A percentile compares a stretch with the other conserved stretches of the same genome.
Evolutionary conservation across 73 alveolate species (phyloP).

Genomic region (Tetrahymena thermophila): DNA sequence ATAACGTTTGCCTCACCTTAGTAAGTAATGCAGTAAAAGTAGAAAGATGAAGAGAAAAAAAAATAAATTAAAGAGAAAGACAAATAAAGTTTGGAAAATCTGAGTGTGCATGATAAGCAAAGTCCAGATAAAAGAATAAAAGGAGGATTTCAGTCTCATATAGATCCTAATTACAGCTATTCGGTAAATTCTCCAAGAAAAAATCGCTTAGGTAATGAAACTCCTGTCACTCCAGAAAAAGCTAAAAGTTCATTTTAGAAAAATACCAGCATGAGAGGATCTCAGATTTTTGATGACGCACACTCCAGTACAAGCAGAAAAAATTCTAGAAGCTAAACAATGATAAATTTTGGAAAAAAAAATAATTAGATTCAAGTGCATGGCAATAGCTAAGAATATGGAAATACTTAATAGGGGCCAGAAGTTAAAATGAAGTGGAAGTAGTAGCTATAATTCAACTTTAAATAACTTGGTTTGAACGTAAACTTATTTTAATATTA

Average conservation of each 20-base stretch:
- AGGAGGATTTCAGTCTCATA: background rate
- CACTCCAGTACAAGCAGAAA: background rate
- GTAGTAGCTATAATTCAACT: background rate
- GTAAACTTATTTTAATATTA: background rate
- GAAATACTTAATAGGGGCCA: background rate
- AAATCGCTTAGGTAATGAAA: background rate
- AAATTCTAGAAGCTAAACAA: background rate
- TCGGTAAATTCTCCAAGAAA: background rate
- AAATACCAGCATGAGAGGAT: background rate
- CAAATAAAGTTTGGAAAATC: background rate
- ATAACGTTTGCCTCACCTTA: background rate
- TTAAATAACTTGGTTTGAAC: background rate
- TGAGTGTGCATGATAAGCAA: background rate
- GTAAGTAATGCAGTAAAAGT: background rate
- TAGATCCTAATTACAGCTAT: background rate
- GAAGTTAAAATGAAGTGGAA: background rate
- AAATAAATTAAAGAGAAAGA: background rate
- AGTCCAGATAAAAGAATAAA: background rate
- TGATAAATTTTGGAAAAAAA: background rate
- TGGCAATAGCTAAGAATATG: background rate
- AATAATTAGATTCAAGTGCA: background rate
- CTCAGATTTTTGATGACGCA: background rate
- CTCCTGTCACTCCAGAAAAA: background rate
- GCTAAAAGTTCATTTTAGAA: background rate
- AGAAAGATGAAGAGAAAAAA: background rate